Base-by-base conservation (phyloP, 2,329 filamentous ascomycete genomes). In the Daldinia sp. region DNA sequence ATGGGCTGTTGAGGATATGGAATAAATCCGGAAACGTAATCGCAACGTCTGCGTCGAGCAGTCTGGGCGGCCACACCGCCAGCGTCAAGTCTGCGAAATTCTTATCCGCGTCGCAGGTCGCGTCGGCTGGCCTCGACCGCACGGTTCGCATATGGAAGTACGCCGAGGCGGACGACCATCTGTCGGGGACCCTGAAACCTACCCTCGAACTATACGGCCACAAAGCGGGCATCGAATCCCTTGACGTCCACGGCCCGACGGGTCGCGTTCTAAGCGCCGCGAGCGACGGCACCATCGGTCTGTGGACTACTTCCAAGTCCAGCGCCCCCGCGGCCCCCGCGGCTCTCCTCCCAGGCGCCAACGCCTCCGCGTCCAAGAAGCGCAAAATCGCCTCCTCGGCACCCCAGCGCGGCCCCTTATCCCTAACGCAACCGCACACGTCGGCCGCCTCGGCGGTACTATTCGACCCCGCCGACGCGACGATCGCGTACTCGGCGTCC, bases 61-160 rank as follows among this genome's bases (percentile, higher is more conserved):
- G 85, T 66, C 86, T 88, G 39, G 91, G 92, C 56, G 92, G 93
- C 9, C 93, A 97, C 81, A 89, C 87, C 9, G 89, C 91, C 46
- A 90, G 92, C 68, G 85, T 95, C 76, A 97, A 95, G 79, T 86
- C 90, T n/a, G 93, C 92, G 33, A 93, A 90, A 75, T 98, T 96
- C 83, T 80, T 98, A 54, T 92, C 92, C 2, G 86, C 91, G 4
- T 89, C 87, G 60, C 91, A 94, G 80, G 85, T 98, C 75, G 94
- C 90, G 4, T 97, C 94, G 1, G 90, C 92, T 0, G 92, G 93
- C 13, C 84, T 97, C 71, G 96, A 98, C 81, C 88, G 93, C 68
- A 94, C 93, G 2, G 87, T 99, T 44, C 88, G 94, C 50, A 82
- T 98, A 72, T 99, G 95, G 94, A 94, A 94, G 78, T 97, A 97